phyloP scores from a whole-genome alignment of 108 stramenopile genomes.

The Nitzschia sp. region DNA sequence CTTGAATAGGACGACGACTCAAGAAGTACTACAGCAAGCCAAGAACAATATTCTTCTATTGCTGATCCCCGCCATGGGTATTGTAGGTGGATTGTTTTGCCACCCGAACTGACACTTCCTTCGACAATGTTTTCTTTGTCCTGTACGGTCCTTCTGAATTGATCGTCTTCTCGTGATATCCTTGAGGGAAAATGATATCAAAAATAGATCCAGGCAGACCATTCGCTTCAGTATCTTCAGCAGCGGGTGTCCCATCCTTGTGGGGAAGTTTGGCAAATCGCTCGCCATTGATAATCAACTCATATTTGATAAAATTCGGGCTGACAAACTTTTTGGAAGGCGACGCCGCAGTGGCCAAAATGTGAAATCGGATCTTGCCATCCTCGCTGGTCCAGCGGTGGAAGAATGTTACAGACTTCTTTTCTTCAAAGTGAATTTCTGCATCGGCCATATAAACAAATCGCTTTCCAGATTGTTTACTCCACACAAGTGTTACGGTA shows the following conservation, averaged over 20 bases:
- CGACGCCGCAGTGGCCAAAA: conserved; percentile 7
- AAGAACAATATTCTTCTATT: too few species aligned
- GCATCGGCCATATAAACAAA: neutral
- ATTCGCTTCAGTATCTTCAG: neutral
- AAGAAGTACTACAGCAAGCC: too few species aligned
- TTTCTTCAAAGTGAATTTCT: conserved; percentile 4
- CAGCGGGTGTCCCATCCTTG: conserved; percentile 13
- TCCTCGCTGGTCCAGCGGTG: conserved; percentile 9
- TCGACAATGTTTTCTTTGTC: neutral
- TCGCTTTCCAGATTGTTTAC: conserved; percentile 19
- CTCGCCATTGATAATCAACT: conserved; percentile 21
- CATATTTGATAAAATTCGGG: conserved; percentile 19
- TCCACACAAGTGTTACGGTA: conserved; percentile 15
- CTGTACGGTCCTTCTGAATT: conserved; percentile 11
- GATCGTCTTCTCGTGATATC: conserved; percentile 2
- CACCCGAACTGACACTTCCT: neutral
- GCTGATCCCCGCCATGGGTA: neutral
- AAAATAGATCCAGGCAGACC: conserved; percentile 6
- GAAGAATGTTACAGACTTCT: conserved; percentile 17
- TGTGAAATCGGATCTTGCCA: conserved; percentile 11
- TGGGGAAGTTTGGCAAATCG: conserved; percentile 4
- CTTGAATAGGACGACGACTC: too few species aligned
- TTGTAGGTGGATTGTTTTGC: conserved; percentile 5
- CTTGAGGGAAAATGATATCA: conserved; percentile 24
- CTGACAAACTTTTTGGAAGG: conserved; percentile 14